Conservation (phyloP, 1,139 yeast species). For the Geotrichum cucujoidarum region DNA sequence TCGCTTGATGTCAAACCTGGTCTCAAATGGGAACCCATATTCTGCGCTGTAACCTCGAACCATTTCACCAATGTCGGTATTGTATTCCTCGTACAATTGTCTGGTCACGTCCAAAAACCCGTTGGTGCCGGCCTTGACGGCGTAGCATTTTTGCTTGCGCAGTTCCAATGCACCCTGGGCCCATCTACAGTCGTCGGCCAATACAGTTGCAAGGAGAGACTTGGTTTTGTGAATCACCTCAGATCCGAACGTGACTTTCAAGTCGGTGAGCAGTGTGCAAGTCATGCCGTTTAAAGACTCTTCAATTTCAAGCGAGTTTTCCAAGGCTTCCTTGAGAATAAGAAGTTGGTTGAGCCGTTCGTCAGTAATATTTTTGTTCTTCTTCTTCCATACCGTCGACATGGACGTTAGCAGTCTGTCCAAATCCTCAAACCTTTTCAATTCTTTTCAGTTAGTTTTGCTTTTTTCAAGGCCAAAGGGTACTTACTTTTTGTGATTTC, state of each 20-base stretch:
- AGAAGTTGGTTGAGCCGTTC: slow-evolving; percentile 15
- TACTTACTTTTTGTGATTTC: slow-evolving; percentile 8
- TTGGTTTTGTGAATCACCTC: slow-evolving; percentile 26
- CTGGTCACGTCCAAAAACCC: slow-evolving; percentile 47
- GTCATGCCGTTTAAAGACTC: slow-evolving; percentile 3
- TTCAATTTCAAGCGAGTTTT: slow-evolving; percentile 3
- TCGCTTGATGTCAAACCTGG: slow-evolving; percentile 37
- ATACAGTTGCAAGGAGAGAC: slow-evolving; percentile 33
- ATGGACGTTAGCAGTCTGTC: slow-evolving; percentile 17
- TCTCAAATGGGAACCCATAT: slow-evolving; percentile 30
- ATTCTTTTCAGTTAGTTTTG: slow-evolving; percentile 1
- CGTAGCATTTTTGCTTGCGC: slow-evolving; percentile 44
- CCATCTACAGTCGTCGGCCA: slow-evolving; percentile 44
- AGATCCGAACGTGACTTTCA: slow-evolving; percentile 8
- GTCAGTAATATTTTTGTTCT: slow-evolving; percentile 10
- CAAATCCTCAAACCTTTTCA: slow-evolving; percentile 17
- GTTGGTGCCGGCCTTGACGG: slow-evolving; percentile 43
- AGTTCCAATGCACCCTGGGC: slow-evolving; percentile 40
- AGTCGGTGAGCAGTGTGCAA: slow-evolving; percentile 9
- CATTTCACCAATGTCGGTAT: slow-evolving; percentile 37
- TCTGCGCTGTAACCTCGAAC: slow-evolving; percentile 19
- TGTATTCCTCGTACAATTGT: slow-evolving; percentile 38
- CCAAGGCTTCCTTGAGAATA: slow-evolving; percentile 17
- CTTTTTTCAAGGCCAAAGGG: not conserved
- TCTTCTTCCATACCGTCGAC: slow-evolving; percentile 13